These are phyloP conservation scores for Vaccinium myrtillus DNA, from an alignment of 148 eudicot genomes.

Conservation along the genomic window DNA sequence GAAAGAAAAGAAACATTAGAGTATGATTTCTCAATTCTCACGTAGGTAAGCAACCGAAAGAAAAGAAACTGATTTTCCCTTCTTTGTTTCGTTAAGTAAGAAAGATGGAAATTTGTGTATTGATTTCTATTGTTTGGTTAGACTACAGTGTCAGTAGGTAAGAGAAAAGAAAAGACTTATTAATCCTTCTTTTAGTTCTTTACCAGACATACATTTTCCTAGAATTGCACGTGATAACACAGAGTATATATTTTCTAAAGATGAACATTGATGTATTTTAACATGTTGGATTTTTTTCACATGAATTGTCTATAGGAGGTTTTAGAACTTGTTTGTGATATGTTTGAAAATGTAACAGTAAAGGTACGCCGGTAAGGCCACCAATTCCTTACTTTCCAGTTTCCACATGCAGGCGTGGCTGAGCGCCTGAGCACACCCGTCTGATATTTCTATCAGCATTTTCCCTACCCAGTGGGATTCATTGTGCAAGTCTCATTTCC, in stretches of 20 bases:
- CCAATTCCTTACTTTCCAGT: neutral
- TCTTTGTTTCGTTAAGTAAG: neutral
- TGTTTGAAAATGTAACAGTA: neutral
- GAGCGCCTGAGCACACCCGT: neutral
- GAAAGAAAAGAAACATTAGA: neutral
- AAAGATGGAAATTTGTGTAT: neutral
- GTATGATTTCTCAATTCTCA: neutral
- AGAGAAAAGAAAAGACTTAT: neutral
- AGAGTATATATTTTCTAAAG: neutral
- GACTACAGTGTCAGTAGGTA: neutral
- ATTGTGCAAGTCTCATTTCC: neutral
- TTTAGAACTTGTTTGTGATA: neutral
- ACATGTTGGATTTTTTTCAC: neutral
- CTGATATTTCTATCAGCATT: neutral
- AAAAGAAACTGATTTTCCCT: neutral
- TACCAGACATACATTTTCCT: neutral
- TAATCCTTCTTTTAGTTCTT: neutral
- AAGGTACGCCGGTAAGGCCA: neutral
- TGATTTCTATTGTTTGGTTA: neutral
- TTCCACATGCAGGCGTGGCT: neutral
- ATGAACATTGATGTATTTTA: neutral
- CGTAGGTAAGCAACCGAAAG: neutral
- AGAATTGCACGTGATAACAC: neutral
- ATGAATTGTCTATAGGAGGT: neutral
- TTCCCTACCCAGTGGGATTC: neutral